phyloP scores from a whole-genome alignment of 352 stramenopile genomes.

The Globisporangium abappressorium region DNA sequence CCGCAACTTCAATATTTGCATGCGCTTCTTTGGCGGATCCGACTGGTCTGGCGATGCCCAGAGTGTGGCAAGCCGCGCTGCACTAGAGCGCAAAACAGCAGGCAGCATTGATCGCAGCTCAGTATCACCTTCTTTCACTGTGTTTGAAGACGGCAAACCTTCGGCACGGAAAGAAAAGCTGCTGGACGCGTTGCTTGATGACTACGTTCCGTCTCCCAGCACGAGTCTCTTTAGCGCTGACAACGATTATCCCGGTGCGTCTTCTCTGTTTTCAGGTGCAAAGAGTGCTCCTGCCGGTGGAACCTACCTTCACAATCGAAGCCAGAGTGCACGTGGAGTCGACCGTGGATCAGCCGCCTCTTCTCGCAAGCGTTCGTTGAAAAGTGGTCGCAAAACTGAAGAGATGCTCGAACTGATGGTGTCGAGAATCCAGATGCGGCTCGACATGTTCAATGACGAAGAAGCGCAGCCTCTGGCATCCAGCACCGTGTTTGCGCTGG shows the following conservation, averaged over 20 bases:
- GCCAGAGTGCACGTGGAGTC: neutral
- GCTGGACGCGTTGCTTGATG: conserved; percentile 73
- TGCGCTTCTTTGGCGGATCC: conserved; percentile 84
- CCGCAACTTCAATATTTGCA: conserved; percentile 86
- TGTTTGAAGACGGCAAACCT: conserved; percentile 4
- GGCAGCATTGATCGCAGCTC: neutral
- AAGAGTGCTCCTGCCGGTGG: conserved; percentile 33
- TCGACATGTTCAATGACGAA: conserved; percentile 83
- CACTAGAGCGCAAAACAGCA: conserved; percentile 10
- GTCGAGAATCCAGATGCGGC: conserved; percentile 75
- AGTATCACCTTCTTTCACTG: neutral
- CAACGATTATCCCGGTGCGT: conserved; percentile 19
- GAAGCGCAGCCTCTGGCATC: conserved; percentile 69
- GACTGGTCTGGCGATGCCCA: conserved; percentile 69
- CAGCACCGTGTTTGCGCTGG: conserved; percentile 69
- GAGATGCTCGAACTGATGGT: conserved; percentile 87
- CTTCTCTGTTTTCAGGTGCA: conserved; percentile 37
- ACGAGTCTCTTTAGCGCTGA: conserved; percentile 50
- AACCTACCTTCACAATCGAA: conserved; percentile 32
- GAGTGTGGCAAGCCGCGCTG: conserved; percentile 32
- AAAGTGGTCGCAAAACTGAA: conserved; percentile 82
- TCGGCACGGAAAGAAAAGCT: conserved; percentile 63
- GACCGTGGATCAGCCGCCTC: conserved; percentile 7
- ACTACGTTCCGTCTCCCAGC: conserved; percentile 72
- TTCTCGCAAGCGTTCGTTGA: conserved; percentile 58